A percentile compares a stretch with the other conserved stretches of the same genome.
Evolutionary conservation across 306 rosid species (phyloP).

Genomic region (Glycyrrhiza uralensis): DNA sequence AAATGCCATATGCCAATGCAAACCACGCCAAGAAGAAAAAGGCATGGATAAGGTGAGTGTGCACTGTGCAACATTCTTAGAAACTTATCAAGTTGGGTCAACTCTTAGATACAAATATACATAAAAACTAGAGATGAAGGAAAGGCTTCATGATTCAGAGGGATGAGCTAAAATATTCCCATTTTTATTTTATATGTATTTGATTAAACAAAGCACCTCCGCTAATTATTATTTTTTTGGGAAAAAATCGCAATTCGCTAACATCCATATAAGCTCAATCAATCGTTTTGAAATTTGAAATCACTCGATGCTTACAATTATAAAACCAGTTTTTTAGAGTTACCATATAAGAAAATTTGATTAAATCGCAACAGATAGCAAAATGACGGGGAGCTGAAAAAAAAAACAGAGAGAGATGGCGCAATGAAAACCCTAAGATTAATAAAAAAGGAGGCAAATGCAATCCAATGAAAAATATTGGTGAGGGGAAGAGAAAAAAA

Average conservation of each 20-base stretch:
- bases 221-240: too few relatives aligned
- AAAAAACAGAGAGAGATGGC: too few relatives aligned
- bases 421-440: constrained; percentile 22
- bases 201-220: background rate
- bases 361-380: background rate
- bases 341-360: too few relatives aligned
- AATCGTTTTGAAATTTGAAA: background rate
- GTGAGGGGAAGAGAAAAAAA: background rate
- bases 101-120: too few relatives aligned
- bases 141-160: background rate
- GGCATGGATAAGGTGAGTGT: background rate
- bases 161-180: background rate
- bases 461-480: background rate
- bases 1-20: constrained; percentile 19
- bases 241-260: background rate
- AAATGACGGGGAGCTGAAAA: too few relatives aligned
- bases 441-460: background rate
- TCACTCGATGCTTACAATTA: background rate
- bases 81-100: background rate
- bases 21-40: background rate
- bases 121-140: background rate
- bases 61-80: background rate
- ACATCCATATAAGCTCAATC: background rate
- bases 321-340: background rate
- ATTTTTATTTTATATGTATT: background rate